phyloP scores from a whole-genome alignment of 2,329 filamentous ascomycete species.

The Claviceps citrina region DNA sequence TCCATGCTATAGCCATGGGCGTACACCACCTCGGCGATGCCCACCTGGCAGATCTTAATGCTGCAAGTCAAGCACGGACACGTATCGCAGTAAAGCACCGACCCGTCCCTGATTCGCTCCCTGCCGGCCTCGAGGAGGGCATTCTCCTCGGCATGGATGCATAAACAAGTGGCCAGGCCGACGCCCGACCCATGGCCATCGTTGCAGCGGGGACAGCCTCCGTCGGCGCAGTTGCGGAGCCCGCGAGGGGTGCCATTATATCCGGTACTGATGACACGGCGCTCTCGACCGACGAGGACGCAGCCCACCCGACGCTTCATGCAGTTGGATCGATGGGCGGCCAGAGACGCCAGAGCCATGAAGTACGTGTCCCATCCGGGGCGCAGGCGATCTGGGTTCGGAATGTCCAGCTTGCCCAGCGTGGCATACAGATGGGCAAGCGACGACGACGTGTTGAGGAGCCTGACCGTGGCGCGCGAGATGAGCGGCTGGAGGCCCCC shows the following conservation, averaged over 20 bases:
- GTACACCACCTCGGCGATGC: conserved; percentile 90
- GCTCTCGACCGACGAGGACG: conserved; percentile 67
- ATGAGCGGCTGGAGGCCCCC: conserved; percentile 61
- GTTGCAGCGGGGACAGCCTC: conserved; percentile 83
- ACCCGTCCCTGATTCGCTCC: conserved; percentile 69
- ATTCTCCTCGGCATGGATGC: conserved; percentile 97
- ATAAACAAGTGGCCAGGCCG: conserved; percentile 73
- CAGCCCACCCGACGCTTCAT: conserved; percentile 96
- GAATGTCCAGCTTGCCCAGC: conserved; percentile 59
- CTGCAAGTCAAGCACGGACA: conserved; percentile 95
- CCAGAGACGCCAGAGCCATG: conserved; percentile 88
- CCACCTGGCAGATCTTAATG: conserved; percentile 96
- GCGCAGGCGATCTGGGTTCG: conserved; percentile 63
- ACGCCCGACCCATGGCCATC: conserved; percentile 52
- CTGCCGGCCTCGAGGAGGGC: conserved; percentile 85
- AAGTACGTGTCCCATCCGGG: conserved; percentile 97
- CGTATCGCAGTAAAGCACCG: conserved; percentile 85
- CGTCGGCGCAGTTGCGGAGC: conserved; percentile 78
- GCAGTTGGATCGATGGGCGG: conserved; percentile 82
- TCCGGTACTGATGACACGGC: conserved; percentile 81
- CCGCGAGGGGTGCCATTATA: conserved; percentile 96
- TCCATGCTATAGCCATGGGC: conserved; percentile 94
- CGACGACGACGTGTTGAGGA: conserved; percentile 70
- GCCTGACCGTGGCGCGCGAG: conserved; percentile 64
- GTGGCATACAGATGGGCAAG: conserved; percentile 57